Evolutionary conservation across 257 asterid species (phyloP).

Genomic region (Lithospermum erythrorhizon): DNA sequence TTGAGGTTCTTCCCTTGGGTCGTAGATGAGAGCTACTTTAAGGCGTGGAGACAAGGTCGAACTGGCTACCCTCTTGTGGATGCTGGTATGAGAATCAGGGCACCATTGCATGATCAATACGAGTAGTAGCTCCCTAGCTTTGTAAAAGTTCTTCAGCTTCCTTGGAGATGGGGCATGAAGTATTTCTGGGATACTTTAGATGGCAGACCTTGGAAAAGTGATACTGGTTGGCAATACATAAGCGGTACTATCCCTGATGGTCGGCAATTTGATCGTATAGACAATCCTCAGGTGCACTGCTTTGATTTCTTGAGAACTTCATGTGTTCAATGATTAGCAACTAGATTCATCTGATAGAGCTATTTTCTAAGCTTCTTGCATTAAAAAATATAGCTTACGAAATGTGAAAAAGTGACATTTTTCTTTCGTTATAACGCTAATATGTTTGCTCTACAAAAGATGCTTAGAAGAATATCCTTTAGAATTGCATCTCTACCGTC

Average conservation of each 20-base stretch:
- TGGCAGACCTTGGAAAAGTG: conserved; percentile 96
- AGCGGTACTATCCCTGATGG: conserved; percentile 85
- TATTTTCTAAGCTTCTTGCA: too few relatives aligned
- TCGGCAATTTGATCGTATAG: conserved; percentile 77
- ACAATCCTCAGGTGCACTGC: conserved; percentile 67
- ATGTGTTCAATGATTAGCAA: neutral
- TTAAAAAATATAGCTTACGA: too few relatives aligned
- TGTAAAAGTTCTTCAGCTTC: conserved; percentile 87
- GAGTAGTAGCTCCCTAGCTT: conserved; percentile 87
- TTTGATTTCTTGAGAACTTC: neutral
- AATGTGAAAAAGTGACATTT: neutral
- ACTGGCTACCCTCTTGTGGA: conserved; percentile 94
- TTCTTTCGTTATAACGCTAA: neutral
- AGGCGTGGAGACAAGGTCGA: conserved; percentile 92
- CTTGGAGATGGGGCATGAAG: conserved; percentile 99
- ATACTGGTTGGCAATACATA: conserved; percentile 96
- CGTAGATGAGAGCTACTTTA: conserved; percentile 69
- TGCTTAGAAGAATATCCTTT: neutral
- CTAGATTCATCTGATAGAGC: too few relatives aligned
- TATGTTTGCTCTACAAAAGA: neutral
- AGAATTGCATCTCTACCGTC: neutral
- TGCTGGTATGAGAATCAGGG: conserved; percentile 99
- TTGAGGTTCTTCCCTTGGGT: conserved; percentile 81
- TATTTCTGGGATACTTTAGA: conserved; percentile 94
- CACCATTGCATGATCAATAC: conserved; percentile 84